Percentiles rank a stretch among this genome's conserved stretches.
These are phyloP conservation scores for Lepiota brunneoincarnata DNA, from an alignment of 768 basidiomycete species.

Conservation along the genomic window DNA sequence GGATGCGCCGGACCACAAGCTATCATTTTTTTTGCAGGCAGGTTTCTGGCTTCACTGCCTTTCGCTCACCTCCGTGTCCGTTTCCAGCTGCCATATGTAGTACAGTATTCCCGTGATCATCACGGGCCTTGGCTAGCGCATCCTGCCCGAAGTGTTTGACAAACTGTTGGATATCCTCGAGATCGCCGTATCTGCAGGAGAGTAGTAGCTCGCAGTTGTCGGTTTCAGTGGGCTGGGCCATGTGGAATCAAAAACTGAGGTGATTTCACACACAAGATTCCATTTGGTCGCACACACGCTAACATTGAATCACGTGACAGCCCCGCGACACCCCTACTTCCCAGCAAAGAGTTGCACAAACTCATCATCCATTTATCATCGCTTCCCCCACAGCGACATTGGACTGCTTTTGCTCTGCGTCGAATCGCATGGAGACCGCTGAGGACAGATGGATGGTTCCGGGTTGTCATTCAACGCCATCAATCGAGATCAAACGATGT, in stretches of 20 bases:
- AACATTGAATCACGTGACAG: too few relatives aligned
- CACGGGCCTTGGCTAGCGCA: constrained; percentile 48
- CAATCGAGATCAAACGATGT: too few relatives aligned
- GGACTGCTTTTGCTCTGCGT: too few relatives aligned
- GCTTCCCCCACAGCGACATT: too few relatives aligned
- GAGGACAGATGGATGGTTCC: too few relatives aligned
- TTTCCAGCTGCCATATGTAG: constrained; percentile 90
- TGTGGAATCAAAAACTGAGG: constrained; percentile 8
- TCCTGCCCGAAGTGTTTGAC: constrained; percentile 53
- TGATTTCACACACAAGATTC: neutral
- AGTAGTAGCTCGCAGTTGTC: constrained; percentile 75
- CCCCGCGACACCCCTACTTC: too few relatives aligned
- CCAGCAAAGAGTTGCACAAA: too few relatives aligned
- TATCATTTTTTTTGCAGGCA: neutral
- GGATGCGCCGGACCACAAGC: constrained; percentile 18
- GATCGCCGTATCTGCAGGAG: constrained; percentile 84
- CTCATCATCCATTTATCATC: too few relatives aligned
- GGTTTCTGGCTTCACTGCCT: neutral
- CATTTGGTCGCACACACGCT: neutral
- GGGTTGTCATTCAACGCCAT: too few relatives aligned
- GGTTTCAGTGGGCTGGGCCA: constrained; percentile 37
- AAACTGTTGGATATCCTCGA: constrained; percentile 73
- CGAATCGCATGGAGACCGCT: too few relatives aligned
- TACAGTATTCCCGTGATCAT: constrained; percentile 76
- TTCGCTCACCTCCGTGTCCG: constrained; percentile 74